These are phyloP conservation scores for Candida ficus DNA, from an alignment of 805 yeast species.

Conservation along the genomic window DNA sequence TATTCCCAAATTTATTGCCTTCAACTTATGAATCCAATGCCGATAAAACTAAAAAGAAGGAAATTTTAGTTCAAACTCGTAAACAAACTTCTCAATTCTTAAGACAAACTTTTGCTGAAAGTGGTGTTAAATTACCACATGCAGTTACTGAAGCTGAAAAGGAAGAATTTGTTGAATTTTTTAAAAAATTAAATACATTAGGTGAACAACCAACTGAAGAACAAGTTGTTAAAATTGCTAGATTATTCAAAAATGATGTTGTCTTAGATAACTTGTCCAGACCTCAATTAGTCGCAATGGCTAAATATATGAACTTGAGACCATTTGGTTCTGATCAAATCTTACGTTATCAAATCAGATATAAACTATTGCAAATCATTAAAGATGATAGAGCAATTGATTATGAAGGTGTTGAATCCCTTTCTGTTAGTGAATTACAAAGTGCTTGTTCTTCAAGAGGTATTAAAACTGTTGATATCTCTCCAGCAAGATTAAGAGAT, in stretches of 20 bases:
- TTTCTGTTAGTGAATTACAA: conserved; percentile 75
- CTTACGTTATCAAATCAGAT: conserved; percentile 89
- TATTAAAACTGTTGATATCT: conserved; percentile 69
- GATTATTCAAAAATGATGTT: conserved; percentile 87
- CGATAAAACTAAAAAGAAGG: conserved; percentile 54
- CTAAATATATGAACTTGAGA: conserved; percentile 83
- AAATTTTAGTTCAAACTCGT: conserved; percentile 56
- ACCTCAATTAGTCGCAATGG: conserved; percentile 87
- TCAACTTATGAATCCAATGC: conserved; percentile 77
- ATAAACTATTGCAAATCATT: conserved; percentile 83
- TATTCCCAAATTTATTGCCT: conserved; percentile 93
- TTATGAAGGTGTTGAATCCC: conserved; percentile 86
- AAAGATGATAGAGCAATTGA: conserved; percentile 89
- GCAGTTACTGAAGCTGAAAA: conserved; percentile 67
- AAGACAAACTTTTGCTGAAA: conserved; percentile 59
- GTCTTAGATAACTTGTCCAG: conserved; percentile 90
- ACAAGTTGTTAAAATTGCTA: conserved; percentile 76
- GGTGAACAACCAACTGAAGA: conserved; percentile 61
- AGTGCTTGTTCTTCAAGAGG: conserved; percentile 93
- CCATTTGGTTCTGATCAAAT: conserved; percentile 93
- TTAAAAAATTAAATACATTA: conserved; percentile 60
- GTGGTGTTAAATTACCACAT: conserved; percentile 64
- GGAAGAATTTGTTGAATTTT: conserved; percentile 72
- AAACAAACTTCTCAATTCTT: conserved; percentile 56
- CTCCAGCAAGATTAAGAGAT: conserved; percentile 78